Base-by-base conservation (phyloP, 345 rosid species). In the Gossypium rotundifolium region DNA sequence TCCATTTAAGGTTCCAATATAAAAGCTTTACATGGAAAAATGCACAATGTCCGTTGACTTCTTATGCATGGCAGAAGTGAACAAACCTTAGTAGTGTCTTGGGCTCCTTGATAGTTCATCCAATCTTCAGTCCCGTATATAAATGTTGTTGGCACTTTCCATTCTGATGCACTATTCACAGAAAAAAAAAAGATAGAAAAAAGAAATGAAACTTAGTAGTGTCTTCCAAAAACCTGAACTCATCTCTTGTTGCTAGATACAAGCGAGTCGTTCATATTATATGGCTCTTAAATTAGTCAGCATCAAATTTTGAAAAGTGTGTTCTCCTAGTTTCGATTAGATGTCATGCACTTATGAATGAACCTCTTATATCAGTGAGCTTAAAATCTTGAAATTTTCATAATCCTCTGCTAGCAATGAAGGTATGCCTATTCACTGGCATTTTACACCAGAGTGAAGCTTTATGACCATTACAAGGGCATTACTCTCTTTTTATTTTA, bases 121-220 rank as follows among this genome's bases (percentile, higher is more conserved):
- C 99, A 96, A 84, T 93, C 99, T 51, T 89, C 70, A 65, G 71
- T 64, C 14, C 98, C 96, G 46, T 93, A 93, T 7, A 96, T 90
- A 78, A 96, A 96, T 6, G 96, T 96, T 3, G 98, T 93, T 54
- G 99, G 95, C 73, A 93, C 96, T 91, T 93, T 93, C 98, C 96
- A 96, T 71, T 93, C 94, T n/a, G 96, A 83, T 72, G 99, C 97
- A 13, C 97, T 96, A 92, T 69, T 81, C 58, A 81, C 49, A 72
- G 62, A 57, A 27, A 9, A 23, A 9, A 23, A 60, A 70, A 72
- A 69, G 1, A 0, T 33, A 33, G 38, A 70, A 72, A 64, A 68
- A 33, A 13, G 4, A 48, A n/a, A 18, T n/a, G 66, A 18, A 49
- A 72, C 8, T 49, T 53, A 60, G 40, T n/a, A 71, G 1, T 45